Base-by-base conservation (phyloP, 139 green algal genomes). In the Mesotaenium endlicherianum region DNA sequence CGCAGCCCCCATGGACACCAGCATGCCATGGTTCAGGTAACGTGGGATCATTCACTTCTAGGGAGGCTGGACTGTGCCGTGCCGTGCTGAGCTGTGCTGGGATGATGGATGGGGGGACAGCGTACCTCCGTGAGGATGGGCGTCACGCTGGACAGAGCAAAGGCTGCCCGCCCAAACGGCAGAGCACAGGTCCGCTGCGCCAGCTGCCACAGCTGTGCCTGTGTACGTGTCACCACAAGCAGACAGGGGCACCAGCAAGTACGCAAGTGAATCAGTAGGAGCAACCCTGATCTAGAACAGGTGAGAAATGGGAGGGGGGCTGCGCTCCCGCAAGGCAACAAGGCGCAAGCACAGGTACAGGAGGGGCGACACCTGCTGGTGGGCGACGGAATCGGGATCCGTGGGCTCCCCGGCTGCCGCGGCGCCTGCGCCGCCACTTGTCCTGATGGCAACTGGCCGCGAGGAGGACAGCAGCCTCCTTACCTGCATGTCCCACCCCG, bases 171-270 rank as follows among this genome's bases (percentile, higher is more conserved):
- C 1, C 95, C 95, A 1, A 96, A 39, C 2, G 95, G 87, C 39
- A 97, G 84, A 0, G 92, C 91, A 88, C 94, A 92, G 5, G 93
- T 97, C 60, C 94, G 91, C 38, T 91, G 49, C n/a, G 91, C 92
- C 26, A 93, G 83, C 36, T 88, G 81, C 75, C 92, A 90, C 31
- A 98, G 89, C 80, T 89, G 89, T 1, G 85, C 42, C 87, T 94
- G 90, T 83, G n/a, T n/a, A n/a, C n/a, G n/a, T n/a, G n/a, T n/a
- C n/a, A n/a, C n/a, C n/a, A n/a, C n/a, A n/a, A n/a, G n/a, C n/a
- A n/a, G n/a, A n/a, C n/a, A n/a, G n/a, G n/a, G n/a, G n/a, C n/a
- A n/a, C n/a, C n/a, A n/a, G n/a, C n/a, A n/a, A n/a, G n/a, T n/a
- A n/a, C n/a, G n/a, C n/a, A n/a, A n/a, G n/a, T n/a, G n/a, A n/a